These are phyloP conservation scores for Hylodesmum podocarpum DNA, from an alignment of 306 rosid species.

Conservation along the genomic window DNA sequence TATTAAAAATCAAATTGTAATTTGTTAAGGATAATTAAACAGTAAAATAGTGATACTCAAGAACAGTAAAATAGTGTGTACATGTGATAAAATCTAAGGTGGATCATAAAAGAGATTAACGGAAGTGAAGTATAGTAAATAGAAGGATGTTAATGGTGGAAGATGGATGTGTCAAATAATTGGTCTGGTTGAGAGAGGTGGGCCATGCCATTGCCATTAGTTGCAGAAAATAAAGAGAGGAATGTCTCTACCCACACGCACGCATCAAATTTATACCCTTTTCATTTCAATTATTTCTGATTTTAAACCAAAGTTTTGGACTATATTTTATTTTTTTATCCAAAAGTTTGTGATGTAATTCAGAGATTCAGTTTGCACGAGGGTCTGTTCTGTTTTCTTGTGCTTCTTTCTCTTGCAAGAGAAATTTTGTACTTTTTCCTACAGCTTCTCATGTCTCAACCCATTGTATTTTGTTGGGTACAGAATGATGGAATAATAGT, in stretches of 20 bases:
- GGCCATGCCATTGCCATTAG: slow-evolving; percentile 24
- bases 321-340: background rate
- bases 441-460: background rate
- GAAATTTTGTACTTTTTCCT: slow-evolving; percentile 19
- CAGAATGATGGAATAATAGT: too few species aligned
- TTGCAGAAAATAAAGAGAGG: slow-evolving; percentile 27
- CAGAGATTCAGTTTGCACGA: slow-evolving; percentile 81
- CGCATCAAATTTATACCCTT: slow-evolving; percentile 37
- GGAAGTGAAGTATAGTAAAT: slow-evolving; percentile 6
- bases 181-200: slow-evolving; percentile 29
- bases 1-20: too few species aligned
- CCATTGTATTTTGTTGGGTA: too few species aligned
- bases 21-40: too few species aligned
- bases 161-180: slow-evolving; percentile 28
- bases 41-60: too few species aligned
- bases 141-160: slow-evolving; percentile 14
- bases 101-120: background rate
- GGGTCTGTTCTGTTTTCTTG: slow-evolving; percentile 77
- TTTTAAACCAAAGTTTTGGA: slow-evolving; percentile 31
- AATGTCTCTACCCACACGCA: slow-evolving; percentile 66
- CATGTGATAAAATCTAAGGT: background rate
- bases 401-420: slow-evolving; percentile 41
- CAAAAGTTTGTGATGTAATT: slow-evolving; percentile 52
- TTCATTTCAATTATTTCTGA: slow-evolving; percentile 6
- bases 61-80: too few species aligned